These are phyloP conservation scores for Prillingera fragicola DNA, from an alignment of 1,284 basidiomycete species.

Conservation along the genomic window DNA sequence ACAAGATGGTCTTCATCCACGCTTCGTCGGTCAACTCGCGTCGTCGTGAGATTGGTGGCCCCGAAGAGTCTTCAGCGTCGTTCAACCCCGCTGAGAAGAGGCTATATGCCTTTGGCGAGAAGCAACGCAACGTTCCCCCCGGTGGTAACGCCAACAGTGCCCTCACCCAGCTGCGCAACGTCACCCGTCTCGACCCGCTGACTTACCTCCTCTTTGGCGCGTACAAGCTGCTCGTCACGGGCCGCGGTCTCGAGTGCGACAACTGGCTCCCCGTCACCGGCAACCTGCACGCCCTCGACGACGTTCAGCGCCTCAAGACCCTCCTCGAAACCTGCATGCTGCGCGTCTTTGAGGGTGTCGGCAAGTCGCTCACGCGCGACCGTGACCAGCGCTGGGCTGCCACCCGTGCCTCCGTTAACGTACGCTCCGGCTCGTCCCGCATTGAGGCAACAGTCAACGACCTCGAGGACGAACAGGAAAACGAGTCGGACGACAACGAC, in stretches of 20 bases:
- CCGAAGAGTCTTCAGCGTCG: slow-evolving; percentile 49
- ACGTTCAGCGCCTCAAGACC: slow-evolving; percentile 74
- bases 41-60: slow-evolving; percentile 56
- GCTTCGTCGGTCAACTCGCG: slow-evolving; percentile 80
- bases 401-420: slow-evolving; percentile 15
- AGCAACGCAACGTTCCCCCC: slow-evolving; percentile 60
- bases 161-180: slow-evolving; percentile 58
- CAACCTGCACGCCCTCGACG: slow-evolving; percentile 69
- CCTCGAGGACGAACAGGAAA: slow-evolving; percentile 46
- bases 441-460: slow-evolving; percentile 25
- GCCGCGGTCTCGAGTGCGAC: slow-evolving; percentile 75
- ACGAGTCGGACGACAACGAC: slow-evolving; percentile 59
- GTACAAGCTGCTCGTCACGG: slow-evolving; percentile 63
- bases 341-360: slow-evolving; percentile 84
- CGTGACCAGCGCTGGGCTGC: slow-evolving; percentile 28
- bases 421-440: slow-evolving; percentile 14
- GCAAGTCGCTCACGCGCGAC: slow-evolving; percentile 36
- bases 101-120: slow-evolving; percentile 79
- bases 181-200: slow-evolving; percentile 83
- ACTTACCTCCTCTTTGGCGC: slow-evolving; percentile 91
- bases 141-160: slow-evolving; percentile 33
- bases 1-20: slow-evolving; percentile 76
- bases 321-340: slow-evolving; percentile 81
- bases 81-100: slow-evolving; percentile 60
- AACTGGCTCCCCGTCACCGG: slow-evolving; percentile 85